phyloP scores from a whole-genome alignment of 768 basidiomycete species.

The Trametes coccinea region DNA sequence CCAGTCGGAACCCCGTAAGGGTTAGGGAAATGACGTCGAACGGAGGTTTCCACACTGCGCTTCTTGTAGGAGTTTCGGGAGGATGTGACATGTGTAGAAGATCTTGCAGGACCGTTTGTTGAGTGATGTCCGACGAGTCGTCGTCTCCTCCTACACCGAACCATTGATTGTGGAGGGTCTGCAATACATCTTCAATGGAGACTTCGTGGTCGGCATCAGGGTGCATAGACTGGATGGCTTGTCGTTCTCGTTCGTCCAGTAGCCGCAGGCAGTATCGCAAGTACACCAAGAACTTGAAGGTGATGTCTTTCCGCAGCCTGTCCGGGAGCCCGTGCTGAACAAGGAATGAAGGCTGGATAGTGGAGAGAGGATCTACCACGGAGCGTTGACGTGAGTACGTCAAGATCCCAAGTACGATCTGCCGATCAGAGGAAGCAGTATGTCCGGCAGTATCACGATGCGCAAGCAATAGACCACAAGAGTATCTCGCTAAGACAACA shows the following conservation, averaged over 20 bases:
- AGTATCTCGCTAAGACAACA: background rate
- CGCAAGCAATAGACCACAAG: background rate
- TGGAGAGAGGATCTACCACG: slow-evolving; percentile 74
- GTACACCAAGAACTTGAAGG: slow-evolving; percentile 79
- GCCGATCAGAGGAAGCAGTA: slow-evolving; percentile 35
- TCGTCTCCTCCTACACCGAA: slow-evolving; percentile 19
- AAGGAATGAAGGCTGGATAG: slow-evolving; percentile 81
- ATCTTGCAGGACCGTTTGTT: slow-evolving; percentile 18
- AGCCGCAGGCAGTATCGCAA: slow-evolving; percentile 66
- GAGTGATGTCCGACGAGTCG: slow-evolving; percentile 13
- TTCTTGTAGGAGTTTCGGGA: background rate
- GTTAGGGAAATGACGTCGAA: slow-evolving; percentile 2
- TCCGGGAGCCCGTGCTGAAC: slow-evolving; percentile 75
- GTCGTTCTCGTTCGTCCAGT: slow-evolving; percentile 34
- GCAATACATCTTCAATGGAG: slow-evolving; percentile 20
- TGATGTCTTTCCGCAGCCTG: slow-evolving; percentile 61
- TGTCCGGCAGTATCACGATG: slow-evolving; percentile 19
- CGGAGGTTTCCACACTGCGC: background rate
- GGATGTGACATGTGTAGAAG: slow-evolving; percentile 8
- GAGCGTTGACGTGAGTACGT: slow-evolving; percentile 48
- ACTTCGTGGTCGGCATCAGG: slow-evolving; percentile 2
- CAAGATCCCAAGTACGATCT: slow-evolving; percentile 51
- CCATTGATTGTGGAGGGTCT: slow-evolving; percentile 21
- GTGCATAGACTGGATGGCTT: slow-evolving; percentile 18
- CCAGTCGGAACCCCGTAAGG: background rate